Evolutionary conservation across 164 flowering plant genomes (phyloP).

Genomic region (Aristolochia californica): DNA sequence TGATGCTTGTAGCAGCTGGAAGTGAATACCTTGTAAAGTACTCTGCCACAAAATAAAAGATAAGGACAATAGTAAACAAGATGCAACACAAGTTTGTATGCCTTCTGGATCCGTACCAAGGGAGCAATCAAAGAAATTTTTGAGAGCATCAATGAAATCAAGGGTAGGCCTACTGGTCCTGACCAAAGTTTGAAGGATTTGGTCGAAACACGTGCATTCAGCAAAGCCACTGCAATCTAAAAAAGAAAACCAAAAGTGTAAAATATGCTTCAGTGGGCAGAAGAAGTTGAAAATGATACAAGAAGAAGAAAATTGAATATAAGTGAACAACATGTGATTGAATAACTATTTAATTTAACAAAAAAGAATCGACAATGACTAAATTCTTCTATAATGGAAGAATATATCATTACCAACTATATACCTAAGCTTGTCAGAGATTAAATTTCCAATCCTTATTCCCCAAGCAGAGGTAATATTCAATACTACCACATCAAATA

Average conservation of each 20-base stretch:
- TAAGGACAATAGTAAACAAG: slow-evolving; percentile 6
- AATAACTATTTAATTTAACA: no score
- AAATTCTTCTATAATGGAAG: no score
- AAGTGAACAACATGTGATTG: neutral
- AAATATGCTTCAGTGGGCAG: neutral
- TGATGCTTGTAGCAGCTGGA: slow-evolving; percentile 82
- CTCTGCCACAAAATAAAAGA: slow-evolving; percentile 40
- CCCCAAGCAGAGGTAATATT: no score
- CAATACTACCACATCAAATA: no score
- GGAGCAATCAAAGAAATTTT: slow-evolving; percentile 83
- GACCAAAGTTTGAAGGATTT: slow-evolving; percentile 72
- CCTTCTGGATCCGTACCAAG: slow-evolving; percentile 35
- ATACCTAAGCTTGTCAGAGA: no score
- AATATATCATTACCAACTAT: no score
- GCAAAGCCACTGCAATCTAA: slow-evolving; percentile 60
- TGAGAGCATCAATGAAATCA: slow-evolving; percentile 70
- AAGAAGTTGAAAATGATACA: neutral
- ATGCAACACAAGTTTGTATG: neutral
- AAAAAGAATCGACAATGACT: no score
- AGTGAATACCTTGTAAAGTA: slow-evolving; percentile 55
- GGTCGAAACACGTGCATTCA: slow-evolving; percentile 79
- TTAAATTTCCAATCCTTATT: no score
- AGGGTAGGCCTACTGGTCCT: slow-evolving; percentile 35
- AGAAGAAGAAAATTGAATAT: neutral
- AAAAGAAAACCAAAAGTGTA: slow-evolving; percentile 8